Base-by-base conservation (phyloP, 2,329 filamentous ascomycete genomes). In the Nectriaceae sp. region DNA sequence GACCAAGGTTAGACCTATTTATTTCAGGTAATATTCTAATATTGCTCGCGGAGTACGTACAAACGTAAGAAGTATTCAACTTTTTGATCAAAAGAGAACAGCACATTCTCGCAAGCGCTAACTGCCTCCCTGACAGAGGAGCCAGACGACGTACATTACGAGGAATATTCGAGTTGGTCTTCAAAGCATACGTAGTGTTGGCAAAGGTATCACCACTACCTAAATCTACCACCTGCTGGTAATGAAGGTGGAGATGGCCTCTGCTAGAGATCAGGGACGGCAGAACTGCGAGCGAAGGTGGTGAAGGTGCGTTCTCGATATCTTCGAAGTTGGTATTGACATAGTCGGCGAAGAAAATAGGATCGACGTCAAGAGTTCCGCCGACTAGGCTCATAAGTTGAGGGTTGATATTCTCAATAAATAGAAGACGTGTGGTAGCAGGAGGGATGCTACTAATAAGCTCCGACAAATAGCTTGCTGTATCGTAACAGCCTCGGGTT, bases 311-410 rank as follows among this genome's bases (percentile, higher is more conserved):
- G 15, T 51, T 54, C 37, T 59, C 54, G 21, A 57, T 41, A 15
- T 59, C 46, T 20, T 47, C 22, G 21, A 57, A 49, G 29, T 55
- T 35, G 3, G 56, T 57, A n/a, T 19, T 44, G 16, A 57, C 22
- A 19, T 59, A 43, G 24, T 42, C 43, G 3, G 54, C 56, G 44
- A 59, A 59, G 43, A 57, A 59, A 8, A 57, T 22, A 1, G 56
- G 56, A 36, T 59, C 56, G 2, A 59, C 15, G 39, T 54, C 52
- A 11, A 57, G 46, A 8, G 16, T 21, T n/a, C 44, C 37, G 4
- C 54, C 48, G 3, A 55, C 37, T 18, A 54, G n/a, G 18, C 35
- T 44, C 4, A 57, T 46, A 5, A 49, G 13, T 6, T 36, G 41
- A 8, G 54, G 45, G 31, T 36, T 51, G 16, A 57, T 50, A 21